Evolutionary conservation across 352 stramenopile genomes (phyloP).

Genomic region (Phytopythium vexans): DNA sequence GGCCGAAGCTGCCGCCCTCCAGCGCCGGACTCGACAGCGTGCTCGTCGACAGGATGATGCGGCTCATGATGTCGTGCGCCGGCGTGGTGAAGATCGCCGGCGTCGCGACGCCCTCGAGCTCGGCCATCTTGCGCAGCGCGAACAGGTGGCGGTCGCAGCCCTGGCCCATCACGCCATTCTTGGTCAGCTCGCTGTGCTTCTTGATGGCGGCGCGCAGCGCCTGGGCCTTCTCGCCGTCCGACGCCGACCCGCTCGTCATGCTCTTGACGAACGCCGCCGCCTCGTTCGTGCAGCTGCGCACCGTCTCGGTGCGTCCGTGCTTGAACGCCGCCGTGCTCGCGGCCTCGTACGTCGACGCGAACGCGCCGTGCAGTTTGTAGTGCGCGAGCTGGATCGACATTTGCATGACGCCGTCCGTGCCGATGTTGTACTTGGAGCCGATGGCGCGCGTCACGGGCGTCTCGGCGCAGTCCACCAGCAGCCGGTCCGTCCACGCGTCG

Average conservation of each 20-base stretch:
- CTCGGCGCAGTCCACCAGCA: conserved; percentile 74
- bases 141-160: conserved; percentile 89
- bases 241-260: conserved; percentile 61
- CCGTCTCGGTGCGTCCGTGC: conserved; percentile 88
- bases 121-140: conserved; percentile 66
- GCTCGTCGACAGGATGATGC: conserved; percentile 91
- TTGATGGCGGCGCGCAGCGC: conserved; percentile 71
- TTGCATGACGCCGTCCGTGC: conserved; percentile 89
- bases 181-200: conserved; percentile 87
- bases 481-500: conserved; percentile 51
- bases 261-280: conserved; percentile 67
- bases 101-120: conserved; percentile 46
- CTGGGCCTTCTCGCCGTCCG: conserved; percentile 52
- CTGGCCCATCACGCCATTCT: conserved; percentile 90
- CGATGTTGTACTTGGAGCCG: conserved; percentile 66
- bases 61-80: conserved; percentile 76
- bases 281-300: conserved; percentile 88
- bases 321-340: conserved; percentile 90
- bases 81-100: conserved; percentile 81
- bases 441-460: conserved; percentile 67
- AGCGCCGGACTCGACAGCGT: conserved; percentile 83
- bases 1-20: conserved; percentile 87
- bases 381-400: conserved; percentile 90
- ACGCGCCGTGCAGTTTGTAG: conserved; percentile 76
- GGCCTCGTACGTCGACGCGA: conserved; percentile 87